phyloP scores from a whole-genome alignment of 371 early-diverging fungal genomes.

The Furculomyces boomerangus region DNA sequence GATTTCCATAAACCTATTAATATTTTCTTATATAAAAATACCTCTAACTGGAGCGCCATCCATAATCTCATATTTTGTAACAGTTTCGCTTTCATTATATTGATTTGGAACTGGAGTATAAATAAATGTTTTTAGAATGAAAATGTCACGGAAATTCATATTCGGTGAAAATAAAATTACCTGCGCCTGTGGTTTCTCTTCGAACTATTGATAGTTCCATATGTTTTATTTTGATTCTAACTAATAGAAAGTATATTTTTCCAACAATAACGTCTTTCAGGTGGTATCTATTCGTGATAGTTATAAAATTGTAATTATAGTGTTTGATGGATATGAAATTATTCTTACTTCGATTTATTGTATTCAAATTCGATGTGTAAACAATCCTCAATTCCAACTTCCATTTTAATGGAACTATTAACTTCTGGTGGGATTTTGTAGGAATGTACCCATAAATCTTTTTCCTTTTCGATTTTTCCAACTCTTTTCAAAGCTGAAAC shows the following conservation, averaged over 20 bases:
- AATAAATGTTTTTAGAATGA: no score
- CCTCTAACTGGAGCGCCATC: conserved; percentile 95
- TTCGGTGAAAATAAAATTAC: conserved; percentile 6
- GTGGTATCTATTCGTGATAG: conserved; percentile 67
- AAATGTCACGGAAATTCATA: neutral
- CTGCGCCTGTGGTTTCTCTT: conserved; percentile 83
- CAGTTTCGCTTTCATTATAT: conserved; percentile 93
- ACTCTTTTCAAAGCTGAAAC: conserved; percentile 65
- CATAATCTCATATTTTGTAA: conserved; percentile 97
- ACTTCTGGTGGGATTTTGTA: conserved; percentile 70
- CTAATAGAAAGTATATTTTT: conserved; percentile 93
- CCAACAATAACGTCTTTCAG: conserved; percentile 96
- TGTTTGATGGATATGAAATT: neutral
- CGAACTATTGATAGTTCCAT: conserved; percentile 97
- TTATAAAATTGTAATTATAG: no score
- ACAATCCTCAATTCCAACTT: conserved; percentile 90
- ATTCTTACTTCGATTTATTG: conserved; percentile 61
- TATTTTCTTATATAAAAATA: conserved; percentile 2
- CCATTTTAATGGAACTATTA: conserved; percentile 85
- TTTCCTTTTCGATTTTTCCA: conserved; percentile 46
- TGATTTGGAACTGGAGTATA: conserved; percentile 86
- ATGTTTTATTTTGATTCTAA: conserved; percentile 97
- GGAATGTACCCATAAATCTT: conserved; percentile 79
- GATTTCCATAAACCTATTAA: neutral
- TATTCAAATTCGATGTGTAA: conserved; percentile 90